Percentiles rank a stretch among this genome's conserved stretches.
Evolutionary conservation across 768 basidiomycete species (phyloP).

Genomic region (Podaxis carcinomalis): DNA sequence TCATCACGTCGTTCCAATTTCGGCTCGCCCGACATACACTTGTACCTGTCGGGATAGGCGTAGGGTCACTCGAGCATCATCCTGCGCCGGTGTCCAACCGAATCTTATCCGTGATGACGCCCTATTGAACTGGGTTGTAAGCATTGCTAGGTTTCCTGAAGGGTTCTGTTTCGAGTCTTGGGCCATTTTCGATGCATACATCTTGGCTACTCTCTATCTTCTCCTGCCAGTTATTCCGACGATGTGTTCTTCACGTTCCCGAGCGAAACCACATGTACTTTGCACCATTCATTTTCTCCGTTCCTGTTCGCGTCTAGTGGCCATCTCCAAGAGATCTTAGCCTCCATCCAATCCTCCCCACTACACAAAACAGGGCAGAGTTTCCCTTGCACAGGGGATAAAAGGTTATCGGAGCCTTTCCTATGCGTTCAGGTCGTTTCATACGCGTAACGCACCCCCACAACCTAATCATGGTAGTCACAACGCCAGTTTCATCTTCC

Average conservation of each 20-base stretch:
- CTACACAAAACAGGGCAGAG: slow-evolving; percentile 18
- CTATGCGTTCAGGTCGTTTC: background rate
- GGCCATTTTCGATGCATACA: background rate
- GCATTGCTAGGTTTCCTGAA: background rate
- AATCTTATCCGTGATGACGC: slow-evolving; percentile 19
- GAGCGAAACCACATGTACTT: background rate
- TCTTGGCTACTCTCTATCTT: background rate
- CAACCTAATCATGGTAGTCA: background rate
- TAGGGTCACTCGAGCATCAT: background rate
- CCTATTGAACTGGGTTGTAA: background rate
- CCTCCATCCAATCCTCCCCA: background rate
- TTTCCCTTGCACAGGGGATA: slow-evolving; percentile 23
- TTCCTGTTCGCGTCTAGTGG: background rate
- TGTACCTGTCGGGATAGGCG: background rate
- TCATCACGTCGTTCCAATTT: background rate
- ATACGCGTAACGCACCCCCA: background rate
- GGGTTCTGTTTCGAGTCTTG: too few species aligned
- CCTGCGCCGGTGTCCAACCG: slow-evolving; percentile 18
- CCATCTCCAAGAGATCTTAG: background rate
- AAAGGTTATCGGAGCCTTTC: slow-evolving; percentile 10
- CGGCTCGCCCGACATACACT: background rate
- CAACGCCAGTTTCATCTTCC: slow-evolving; percentile 8
- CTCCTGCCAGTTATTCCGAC: slow-evolving; percentile 2
- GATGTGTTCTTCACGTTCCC: background rate
- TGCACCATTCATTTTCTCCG: background rate